Evolutionary conservation across 2,329 filamentous ascomycete species (phyloP), one percentile per base, ranked within the genome.

Genomic region (Teratosphaeria viscida): DNA sequence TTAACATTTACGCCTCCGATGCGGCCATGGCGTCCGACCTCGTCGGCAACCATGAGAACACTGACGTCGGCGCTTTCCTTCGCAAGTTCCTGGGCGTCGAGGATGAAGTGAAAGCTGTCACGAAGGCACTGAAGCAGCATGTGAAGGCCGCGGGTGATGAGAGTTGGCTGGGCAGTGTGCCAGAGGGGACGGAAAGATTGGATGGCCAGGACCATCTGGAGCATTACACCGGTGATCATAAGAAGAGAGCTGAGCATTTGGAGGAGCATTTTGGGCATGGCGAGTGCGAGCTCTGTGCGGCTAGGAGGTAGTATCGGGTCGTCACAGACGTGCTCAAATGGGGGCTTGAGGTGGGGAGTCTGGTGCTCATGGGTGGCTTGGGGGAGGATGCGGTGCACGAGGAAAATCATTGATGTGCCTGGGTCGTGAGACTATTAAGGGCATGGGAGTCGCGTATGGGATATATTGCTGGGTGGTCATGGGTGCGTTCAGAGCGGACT

Each of bases 41-140:
- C 6, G 77, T 83, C 2, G 92, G 92, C 7, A 97, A 97, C 72
- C 86, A 95, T 58, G 94, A 99, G 78, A 99, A 99, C 72, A 97
- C 87, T 0, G 91, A 97, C 29, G 82, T 99, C 0, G 94, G 94
- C 37, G 78, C 82, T 53, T 99, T 96, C 73, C 75, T 99, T 60
- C 79, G 84, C 7, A 77, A 85, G 8, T 99, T 94, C 69, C 81
- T 99, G 0, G 82, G 83, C 55, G 83, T 97, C 1, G 86, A 96
- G 68, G 83, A 95, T 1, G 86, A 96, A 70, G 83, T 96, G 1
- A 82, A 89, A 1, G 79, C 79, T 35, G 84, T 97, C 59, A 96
- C 92, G 0, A 78, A 84, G 68, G 86, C 94, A 73, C 76, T 99
- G 53, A 82, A 79, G 66, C 76, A 85, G 63, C 85, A 85, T 76